These are phyloP conservation scores for Colletotrichum aenigma DNA, from an alignment of 2,329 filamentous ascomycete genomes.

Conservation along the genomic window DNA sequence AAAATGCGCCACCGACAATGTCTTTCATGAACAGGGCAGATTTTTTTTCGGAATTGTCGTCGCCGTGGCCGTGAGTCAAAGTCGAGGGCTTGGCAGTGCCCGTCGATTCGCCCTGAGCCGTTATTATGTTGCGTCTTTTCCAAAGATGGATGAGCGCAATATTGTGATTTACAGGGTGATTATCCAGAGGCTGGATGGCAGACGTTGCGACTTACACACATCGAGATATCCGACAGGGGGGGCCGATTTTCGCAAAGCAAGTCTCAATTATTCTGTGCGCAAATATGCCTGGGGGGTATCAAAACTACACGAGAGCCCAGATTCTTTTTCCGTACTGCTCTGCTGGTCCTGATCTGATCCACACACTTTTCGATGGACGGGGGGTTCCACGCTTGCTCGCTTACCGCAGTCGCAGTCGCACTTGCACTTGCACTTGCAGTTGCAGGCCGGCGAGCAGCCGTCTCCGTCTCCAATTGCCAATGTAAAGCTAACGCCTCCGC, in stretches of 20 bases:
- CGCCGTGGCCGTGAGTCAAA: conserved; percentile 13
- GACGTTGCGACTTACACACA: background rate
- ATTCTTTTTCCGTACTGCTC: background rate
- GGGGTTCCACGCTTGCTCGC: conserved; percentile 3
- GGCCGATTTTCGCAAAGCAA: background rate
- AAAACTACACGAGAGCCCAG: conserved; percentile 9
- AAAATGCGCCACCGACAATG: background rate
- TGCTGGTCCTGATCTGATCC: background rate
- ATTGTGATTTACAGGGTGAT: background rate
- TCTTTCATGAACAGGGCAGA: background rate
- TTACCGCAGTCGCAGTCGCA: background rate
- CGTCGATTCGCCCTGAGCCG: background rate
- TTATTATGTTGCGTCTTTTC: background rate
- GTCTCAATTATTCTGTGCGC: background rate
- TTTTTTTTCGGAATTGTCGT: background rate
- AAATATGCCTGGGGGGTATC: background rate
- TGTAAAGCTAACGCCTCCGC: conserved; percentile 2
- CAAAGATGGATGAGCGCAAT: background rate
- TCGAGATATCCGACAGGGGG: background rate
- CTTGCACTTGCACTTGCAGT: background rate
- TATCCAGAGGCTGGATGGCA: background rate
- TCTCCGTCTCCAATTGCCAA: background rate
- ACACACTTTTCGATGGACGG: background rate
- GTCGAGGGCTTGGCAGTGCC: background rate
- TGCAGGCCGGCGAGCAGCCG: conserved; percentile 2